These are phyloP conservation scores for Elsinoe perseae DNA, from an alignment of 2,329 filamentous ascomycete genomes.

Conservation along the genomic window DNA sequence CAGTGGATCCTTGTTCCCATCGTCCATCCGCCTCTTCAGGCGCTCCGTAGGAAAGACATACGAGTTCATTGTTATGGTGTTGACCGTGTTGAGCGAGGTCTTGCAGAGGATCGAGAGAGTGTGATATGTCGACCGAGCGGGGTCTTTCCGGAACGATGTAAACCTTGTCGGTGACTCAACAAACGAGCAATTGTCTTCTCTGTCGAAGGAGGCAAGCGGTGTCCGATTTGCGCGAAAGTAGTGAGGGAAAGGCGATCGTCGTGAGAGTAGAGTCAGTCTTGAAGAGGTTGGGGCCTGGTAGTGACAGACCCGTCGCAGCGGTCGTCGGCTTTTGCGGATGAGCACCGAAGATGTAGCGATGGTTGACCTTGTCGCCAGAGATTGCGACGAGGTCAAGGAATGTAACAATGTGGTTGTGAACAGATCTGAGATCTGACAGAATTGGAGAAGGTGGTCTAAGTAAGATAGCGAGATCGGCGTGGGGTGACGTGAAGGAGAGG, in stretches of 20 bases:
- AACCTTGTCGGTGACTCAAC: background rate
- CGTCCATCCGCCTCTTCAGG: conserved; percentile 49
- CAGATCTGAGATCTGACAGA: background rate
- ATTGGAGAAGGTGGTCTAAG: background rate
- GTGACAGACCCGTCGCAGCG: conserved; percentile 1
- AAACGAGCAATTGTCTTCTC: background rate
- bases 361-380: background rate
- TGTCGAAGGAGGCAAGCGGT: background rate
- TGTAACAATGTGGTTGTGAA: background rate
- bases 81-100: background rate
- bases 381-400: background rate
- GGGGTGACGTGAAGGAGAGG: background rate
- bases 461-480: background rate
- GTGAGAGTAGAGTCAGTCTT: background rate
- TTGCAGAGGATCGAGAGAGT: background rate
- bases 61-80: conserved; percentile 33
- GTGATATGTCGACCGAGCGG: background rate
- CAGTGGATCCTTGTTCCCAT: conserved; percentile 52
- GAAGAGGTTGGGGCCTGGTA: background rate
- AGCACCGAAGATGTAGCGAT: conserved; percentile 7
- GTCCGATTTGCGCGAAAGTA: background rate
- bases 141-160: background rate
- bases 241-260: background rate
- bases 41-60: conserved; percentile 58
- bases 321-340: conserved; percentile 8